Percentiles rank a stretch among this genome's conserved stretches.
These are phyloP conservation scores for Eutypa lata DNA, from an alignment of 2,329 filamentous ascomycete species.

Conservation along the genomic window DNA sequence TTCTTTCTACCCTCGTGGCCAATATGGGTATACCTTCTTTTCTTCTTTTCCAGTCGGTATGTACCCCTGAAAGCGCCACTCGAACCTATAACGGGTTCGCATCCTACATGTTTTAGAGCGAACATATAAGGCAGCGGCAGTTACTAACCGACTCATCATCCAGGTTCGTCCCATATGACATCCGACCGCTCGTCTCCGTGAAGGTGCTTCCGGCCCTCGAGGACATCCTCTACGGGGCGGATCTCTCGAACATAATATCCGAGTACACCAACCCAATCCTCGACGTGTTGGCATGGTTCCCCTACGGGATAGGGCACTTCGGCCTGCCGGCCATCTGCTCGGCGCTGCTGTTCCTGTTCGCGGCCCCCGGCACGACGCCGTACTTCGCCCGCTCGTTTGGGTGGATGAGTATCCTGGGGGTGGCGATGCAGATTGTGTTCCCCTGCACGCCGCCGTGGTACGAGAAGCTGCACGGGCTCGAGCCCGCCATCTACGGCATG, in stretches of 20 bases:
- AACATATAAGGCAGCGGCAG: no score
- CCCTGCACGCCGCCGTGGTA: constrained; percentile 97
- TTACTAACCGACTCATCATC: not conserved
- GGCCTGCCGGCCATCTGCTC: constrained; percentile 79
- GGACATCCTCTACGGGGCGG: constrained; percentile 94
- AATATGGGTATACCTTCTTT: constrained; percentile 81
- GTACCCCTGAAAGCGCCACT: constrained; percentile 39
- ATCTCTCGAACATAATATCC: constrained; percentile 92
- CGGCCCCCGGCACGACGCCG: constrained; percentile 78
- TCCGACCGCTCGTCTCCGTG: constrained; percentile 91
- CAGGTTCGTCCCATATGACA: constrained; percentile 86
- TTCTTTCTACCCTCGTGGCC: constrained; percentile 87
- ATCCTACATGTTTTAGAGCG: no score
- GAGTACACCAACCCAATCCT: constrained; percentile 81
- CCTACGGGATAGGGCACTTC: constrained; percentile 90
- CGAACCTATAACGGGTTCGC: no score
- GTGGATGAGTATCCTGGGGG: constrained; percentile 86
- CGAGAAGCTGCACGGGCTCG: constrained; percentile 86
- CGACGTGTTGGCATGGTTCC: constrained; percentile 87
- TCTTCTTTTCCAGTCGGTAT: constrained; percentile 92
- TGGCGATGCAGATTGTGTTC: constrained; percentile 84
- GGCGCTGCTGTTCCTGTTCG: constrained; percentile 80
- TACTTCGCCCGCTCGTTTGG: constrained; percentile 86
- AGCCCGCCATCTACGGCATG: constrained; percentile 90
- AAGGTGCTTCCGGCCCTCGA: constrained; percentile 90